Conservation (phyloP, 1,284 basidiomycete genomes). For the Ceratobasidium sp. region DNA sequence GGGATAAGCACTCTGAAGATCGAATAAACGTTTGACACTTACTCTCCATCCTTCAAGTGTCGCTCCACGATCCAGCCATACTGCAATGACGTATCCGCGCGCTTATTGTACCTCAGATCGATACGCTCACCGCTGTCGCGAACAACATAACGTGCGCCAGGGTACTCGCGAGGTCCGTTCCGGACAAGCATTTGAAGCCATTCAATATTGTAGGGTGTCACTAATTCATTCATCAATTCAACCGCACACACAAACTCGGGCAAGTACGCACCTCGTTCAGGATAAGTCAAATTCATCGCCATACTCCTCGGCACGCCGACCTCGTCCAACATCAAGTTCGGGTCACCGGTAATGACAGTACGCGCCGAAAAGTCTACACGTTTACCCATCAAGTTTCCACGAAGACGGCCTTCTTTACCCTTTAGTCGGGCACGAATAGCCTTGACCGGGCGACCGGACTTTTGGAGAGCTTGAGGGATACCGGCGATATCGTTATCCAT, state of each 20-base stretch:
- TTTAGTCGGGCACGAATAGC: slow-evolving; percentile 97
- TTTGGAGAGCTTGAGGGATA: slow-evolving; percentile 95
- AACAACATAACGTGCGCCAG: slow-evolving; percentile 96
- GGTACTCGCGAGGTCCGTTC: slow-evolving; percentile 94
- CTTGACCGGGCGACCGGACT: slow-evolving; percentile 97
- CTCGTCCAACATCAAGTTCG: slow-evolving; percentile 94
- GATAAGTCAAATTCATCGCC: slow-evolving; percentile 97
- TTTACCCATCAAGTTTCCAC: slow-evolving; percentile 99
- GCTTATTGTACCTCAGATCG: slow-evolving; percentile 94
- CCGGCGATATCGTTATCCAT: slow-evolving; percentile 99
- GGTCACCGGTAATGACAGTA: slow-evolving; percentile 99
- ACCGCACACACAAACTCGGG: not conserved
- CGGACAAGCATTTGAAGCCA: slow-evolving; percentile 96
- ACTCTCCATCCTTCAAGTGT: slow-evolving; percentile 97
- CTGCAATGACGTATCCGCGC: slow-evolving; percentile 96
- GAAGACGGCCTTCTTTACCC: slow-evolving; percentile 97
- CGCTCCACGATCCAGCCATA: slow-evolving; percentile 99
- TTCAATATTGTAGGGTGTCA: slow-evolving; percentile 96
- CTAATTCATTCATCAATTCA: slow-evolving; percentile 54
- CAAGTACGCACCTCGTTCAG: slow-evolving; percentile 78
- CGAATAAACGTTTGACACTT: slow-evolving; percentile 52
- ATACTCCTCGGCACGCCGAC: slow-evolving; percentile 98
- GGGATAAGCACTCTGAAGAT: not conserved
- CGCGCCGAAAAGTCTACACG: slow-evolving; percentile 99
- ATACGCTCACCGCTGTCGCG: slow-evolving; percentile 98